Base-by-base conservation (phyloP, 164 flowering plant species). In the Macadamia integrifolia region DNA sequence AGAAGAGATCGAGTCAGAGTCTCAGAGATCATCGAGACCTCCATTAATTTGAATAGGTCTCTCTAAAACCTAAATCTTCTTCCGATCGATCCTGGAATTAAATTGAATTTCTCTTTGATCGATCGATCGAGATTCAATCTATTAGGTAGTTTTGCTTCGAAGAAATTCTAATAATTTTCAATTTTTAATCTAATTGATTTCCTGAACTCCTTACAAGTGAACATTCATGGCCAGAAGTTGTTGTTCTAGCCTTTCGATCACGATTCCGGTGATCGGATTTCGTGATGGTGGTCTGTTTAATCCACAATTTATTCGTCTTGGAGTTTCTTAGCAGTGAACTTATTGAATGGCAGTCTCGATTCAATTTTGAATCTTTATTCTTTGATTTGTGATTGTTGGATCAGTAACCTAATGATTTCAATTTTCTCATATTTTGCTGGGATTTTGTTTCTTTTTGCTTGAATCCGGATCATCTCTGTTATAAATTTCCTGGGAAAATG, bases 321-420 rank as follows among this genome's bases (percentile, higher is more conserved):
- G 61, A 66, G 52, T 57, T 69, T 72, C 64, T 65, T 65, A 72
- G 64, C 70, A 17, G 79, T 64, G 62, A 13, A 46, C 8, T 23
- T 11, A 3, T 58, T 9, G 40, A 32, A 60, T 31, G 31, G 62
- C 43, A 18, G 32, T 12, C 62, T 31, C 9, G 6, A 18, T 60
- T 12, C 32, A 5, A 12, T 29, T 31, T 28, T 46, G 35, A 18
- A 23, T 18, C 55, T 4, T 52, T 13, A 77, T 85, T 72, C 68
- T 7, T n/a, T n/a, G 57, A 4, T 17, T 52, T 3, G 6, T 17
- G 57, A 3, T 46, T 52, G 6, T 52, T 52, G 15, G 57, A 52
- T 17, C 57, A 52, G 57, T 11, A 52, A 11, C 11, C 0, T 28
- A 28, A 3, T 23, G 35, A 31, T 1, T 44, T 18, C 23, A 10